Conservation (phyloP, 352 stramenopile genomes). For the Pelagophyceae sp. region DNA sequence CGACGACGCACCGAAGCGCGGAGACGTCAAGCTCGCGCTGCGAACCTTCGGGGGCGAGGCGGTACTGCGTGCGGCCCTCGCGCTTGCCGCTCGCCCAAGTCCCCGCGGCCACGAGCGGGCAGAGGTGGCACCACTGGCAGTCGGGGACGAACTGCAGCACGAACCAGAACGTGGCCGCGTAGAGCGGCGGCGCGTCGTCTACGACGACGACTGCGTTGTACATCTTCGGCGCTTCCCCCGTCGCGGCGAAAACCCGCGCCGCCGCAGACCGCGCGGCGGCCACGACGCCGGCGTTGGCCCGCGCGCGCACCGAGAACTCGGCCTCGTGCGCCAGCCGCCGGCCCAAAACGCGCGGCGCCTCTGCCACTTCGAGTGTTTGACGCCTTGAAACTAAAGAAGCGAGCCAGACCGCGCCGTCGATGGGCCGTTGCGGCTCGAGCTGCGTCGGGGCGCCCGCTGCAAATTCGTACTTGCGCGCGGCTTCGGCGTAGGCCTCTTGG, state of each 20-base stretch:
- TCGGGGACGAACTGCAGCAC: conserved; percentile 62
- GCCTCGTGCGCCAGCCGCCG: no score
- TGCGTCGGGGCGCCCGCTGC: no score
- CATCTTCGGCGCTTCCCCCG: background rate
- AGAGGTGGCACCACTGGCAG: conserved; percentile 56
- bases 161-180: conserved; percentile 42
- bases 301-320: background rate
- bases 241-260: background rate
- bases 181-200: background rate
- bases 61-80: conserved; percentile 47
- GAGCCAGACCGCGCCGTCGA: no score
- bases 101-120: conserved; percentile 49
- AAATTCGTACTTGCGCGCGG: background rate
- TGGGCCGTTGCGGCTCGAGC: no score
- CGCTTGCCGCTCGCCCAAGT: conserved; percentile 41
- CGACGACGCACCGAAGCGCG: conserved; percentile 14
- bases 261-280: background rate
- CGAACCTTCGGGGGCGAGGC: conserved; percentile 51
- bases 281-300: background rate
- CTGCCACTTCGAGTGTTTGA: no score
- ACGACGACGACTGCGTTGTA: conserved; percentile 13
- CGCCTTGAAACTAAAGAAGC: no score
- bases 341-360: no score
- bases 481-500: background rate
- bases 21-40: conserved; percentile 39